Evolutionary conservation across 352 stramenopile species (phyloP).

Genomic region (Globisporangium nagaii): DNA sequence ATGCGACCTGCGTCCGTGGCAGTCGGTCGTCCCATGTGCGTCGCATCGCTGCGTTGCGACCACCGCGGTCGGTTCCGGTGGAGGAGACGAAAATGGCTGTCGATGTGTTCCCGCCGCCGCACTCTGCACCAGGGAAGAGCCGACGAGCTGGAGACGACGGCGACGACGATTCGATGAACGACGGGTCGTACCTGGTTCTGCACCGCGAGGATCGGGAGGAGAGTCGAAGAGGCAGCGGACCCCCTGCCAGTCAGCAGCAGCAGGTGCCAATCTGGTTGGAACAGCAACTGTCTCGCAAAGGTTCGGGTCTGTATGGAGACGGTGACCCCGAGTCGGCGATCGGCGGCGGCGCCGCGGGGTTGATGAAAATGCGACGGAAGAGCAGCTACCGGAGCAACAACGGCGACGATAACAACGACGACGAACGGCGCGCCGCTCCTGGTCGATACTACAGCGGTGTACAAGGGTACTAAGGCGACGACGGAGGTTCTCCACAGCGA

Average conservation of each 20-base stretch:
- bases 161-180: slow-evolving; percentile 30
- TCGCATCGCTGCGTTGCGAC: slow-evolving; percentile 58
- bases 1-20: slow-evolving; percentile 54
- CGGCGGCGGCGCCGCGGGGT: slow-evolving; percentile 45
- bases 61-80: slow-evolving; percentile 55
- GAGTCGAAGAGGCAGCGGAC: neutral
- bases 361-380: slow-evolving; percentile 69
- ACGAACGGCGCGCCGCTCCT: neutral
- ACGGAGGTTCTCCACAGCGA: no score
- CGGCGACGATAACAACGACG: slow-evolving; percentile 26
- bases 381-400: slow-evolving; percentile 47
- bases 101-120: slow-evolving; percentile 60
- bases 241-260: slow-evolving; percentile 1
- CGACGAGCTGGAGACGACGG: slow-evolving; percentile 20
- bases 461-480: slow-evolving; percentile 4
- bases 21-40: slow-evolving; percentile 71
- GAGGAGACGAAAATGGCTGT: slow-evolving; percentile 56
- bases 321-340: slow-evolving; percentile 29
- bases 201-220: slow-evolving; percentile 13
- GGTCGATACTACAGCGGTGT: neutral
- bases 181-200: slow-evolving; percentile 23
- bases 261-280: slow-evolving; percentile 61
- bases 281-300: slow-evolving; percentile 23
- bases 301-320: slow-evolving; percentile 18
- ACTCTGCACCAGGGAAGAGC: slow-evolving; percentile 62